Conservation (phyloP, 495 filamentous ascomycete species). For the Xylaria cubensis region DNA sequence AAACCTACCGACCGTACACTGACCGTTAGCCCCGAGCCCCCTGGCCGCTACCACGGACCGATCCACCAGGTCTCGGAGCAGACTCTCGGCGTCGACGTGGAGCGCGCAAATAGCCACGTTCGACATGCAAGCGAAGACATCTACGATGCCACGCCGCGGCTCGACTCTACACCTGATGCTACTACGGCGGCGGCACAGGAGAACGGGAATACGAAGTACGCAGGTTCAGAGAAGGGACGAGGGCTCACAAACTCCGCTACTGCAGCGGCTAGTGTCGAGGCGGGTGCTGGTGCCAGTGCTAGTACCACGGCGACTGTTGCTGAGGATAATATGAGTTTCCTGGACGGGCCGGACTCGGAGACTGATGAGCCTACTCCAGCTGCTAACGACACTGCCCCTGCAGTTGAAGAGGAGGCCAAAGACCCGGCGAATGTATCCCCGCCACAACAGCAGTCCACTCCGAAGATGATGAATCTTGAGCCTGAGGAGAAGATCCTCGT, state of each 20-base stretch:
- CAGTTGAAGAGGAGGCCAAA: background rate
- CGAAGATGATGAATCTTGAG: constrained; percentile 40
- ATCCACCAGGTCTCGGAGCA: constrained; percentile 39
- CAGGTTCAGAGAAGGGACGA: constrained; percentile 31
- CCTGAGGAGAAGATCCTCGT: constrained; percentile 60
- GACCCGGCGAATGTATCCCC: constrained; percentile 28
- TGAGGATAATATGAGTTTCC: constrained; percentile 31
- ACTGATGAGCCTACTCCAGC: constrained; percentile 19
- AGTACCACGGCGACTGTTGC: background rate
- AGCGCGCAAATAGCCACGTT: constrained; percentile 30
- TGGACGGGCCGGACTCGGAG: constrained; percentile 36
- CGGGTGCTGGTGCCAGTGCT: background rate
- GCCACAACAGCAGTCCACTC: constrained; percentile 4
- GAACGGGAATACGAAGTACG: constrained; percentile 39
- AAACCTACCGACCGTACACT: constrained; percentile 38
- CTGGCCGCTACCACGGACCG: constrained; percentile 19
- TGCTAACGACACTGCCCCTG: background rate
- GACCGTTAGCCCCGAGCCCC: constrained; percentile 46
- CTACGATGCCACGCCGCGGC: constrained; percentile 53
- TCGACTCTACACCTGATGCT: constrained; percentile 6
- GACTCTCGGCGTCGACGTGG: constrained; percentile 35
- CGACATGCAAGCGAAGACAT: constrained; percentile 47
- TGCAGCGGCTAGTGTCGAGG: background rate
- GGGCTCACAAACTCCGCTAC: constrained; percentile 1
- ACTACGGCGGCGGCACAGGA: background rate